Evolutionary conservation across 257 asterid species (phyloP).

Genomic region (Cinchona pubescens): DNA sequence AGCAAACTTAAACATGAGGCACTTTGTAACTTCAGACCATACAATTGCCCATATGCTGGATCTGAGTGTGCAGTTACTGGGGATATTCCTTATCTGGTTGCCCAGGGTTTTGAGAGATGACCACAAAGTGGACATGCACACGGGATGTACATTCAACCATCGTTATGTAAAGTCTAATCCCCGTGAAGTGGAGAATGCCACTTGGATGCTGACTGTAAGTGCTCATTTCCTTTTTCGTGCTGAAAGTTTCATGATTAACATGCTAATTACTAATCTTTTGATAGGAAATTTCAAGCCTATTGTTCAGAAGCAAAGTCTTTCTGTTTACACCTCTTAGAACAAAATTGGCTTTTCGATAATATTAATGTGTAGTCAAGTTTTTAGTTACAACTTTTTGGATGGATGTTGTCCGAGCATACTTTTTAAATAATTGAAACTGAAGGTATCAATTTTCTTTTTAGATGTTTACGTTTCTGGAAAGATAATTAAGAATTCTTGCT

Average conservation of each 20-base stretch:
- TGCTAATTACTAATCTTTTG: not conserved
- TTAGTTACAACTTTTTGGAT: not conserved
- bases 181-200: slow-evolving; percentile 82
- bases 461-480: not conserved
- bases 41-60: slow-evolving; percentile 77
- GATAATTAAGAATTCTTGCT: not conserved
- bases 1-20: slow-evolving; percentile 76
- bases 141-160: slow-evolving; percentile 79
- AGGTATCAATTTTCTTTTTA: not conserved
- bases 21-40: slow-evolving; percentile 66
- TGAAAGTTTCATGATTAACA: not conserved
- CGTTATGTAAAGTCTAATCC: slow-evolving; percentile 82
- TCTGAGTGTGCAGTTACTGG: slow-evolving; percentile 69
- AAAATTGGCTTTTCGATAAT: not conserved
- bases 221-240: slow-evolving; percentile 1
- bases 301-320: not conserved
- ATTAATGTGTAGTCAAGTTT: not conserved
- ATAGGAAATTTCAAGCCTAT: not conserved
- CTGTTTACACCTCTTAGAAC: not conserved
- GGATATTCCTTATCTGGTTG: slow-evolving; percentile 67
- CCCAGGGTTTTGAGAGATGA: slow-evolving; percentile 76
- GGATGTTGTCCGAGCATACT: not conserved
- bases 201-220: slow-evolving; percentile 87
- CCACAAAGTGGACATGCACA: slow-evolving; percentile 90
- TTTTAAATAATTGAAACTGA: no score